Percentiles rank a stretch among this genome's conserved stretches.
Conservation (phyloP, 202 grass and related monocot genomes). For the Miscanthus sacchariflorus region DNA sequence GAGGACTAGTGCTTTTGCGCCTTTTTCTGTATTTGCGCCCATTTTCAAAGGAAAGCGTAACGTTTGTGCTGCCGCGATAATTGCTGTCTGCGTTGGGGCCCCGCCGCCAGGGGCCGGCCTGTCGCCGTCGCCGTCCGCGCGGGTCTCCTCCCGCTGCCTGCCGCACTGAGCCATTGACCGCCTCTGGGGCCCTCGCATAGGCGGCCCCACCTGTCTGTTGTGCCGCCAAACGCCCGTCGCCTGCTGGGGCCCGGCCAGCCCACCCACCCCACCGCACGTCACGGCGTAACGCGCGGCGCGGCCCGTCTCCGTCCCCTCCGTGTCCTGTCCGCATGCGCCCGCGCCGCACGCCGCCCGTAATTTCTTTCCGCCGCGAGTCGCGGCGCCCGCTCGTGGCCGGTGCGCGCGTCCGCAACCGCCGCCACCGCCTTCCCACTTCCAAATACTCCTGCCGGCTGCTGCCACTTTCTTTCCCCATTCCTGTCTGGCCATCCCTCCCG, state of each 20-base stretch:
- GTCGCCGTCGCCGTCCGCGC: neutral
- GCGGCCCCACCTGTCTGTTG: slow-evolving; percentile 21
- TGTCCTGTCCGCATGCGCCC: slow-evolving; percentile 27
- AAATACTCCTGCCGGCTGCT: neutral
- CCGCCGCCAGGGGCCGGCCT: neutral
- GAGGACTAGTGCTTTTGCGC: neutral
- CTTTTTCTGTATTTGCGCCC: neutral
- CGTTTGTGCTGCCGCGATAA: neutral
- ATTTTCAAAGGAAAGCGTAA: neutral
- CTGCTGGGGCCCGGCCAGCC: neutral
- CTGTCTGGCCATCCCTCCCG: neutral
- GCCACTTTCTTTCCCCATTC: slow-evolving; percentile 3
- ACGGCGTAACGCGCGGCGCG: slow-evolving; percentile 37
- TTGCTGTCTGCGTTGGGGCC: neutral
- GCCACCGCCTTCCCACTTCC: slow-evolving; percentile 8
- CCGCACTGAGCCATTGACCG: slow-evolving; percentile 16
- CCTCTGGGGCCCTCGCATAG: neutral
- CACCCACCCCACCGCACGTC: slow-evolving; percentile 32
- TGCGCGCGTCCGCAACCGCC: slow-evolving; percentile 26
- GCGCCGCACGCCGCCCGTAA: neutral
- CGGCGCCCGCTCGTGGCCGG: slow-evolving; percentile 46
- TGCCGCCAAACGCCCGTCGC: slow-evolving; percentile 19
- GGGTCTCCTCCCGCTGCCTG: neutral
- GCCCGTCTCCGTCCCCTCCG: neutral
- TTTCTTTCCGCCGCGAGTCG: slow-evolving; percentile 42